Evolutionary conservation across 208 protist genomes (phyloP).

Genomic region (Naegleria lovaniensis): DNA sequence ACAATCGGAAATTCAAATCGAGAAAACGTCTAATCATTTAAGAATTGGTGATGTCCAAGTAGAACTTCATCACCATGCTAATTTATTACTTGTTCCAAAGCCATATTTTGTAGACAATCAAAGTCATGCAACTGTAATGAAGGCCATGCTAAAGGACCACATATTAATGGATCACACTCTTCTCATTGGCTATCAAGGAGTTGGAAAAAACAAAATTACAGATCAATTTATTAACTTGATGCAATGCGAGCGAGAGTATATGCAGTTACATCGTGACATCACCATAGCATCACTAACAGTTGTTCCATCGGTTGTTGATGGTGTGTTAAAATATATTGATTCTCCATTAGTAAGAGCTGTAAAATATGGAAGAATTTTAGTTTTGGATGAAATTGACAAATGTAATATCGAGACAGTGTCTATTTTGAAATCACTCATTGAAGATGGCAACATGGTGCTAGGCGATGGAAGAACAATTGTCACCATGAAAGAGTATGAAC

Average conservation of each 20-base stretch:
- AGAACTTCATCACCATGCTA: constrained; percentile 36
- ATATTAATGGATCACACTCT: constrained; percentile 68
- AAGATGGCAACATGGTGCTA: constrained; percentile 72
- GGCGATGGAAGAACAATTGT: constrained; percentile 67
- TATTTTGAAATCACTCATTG: constrained; percentile 73
- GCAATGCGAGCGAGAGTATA: constrained; percentile 76
- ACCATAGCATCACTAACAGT: constrained; percentile 80
- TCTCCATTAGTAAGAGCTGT: constrained; percentile 82
- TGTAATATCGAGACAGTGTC: constrained; percentile 79
- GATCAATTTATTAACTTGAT: constrained; percentile 80
- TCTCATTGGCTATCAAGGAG: constrained; percentile 83
- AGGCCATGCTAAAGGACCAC: constrained; percentile 75
- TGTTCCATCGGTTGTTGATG: constrained; percentile 69
- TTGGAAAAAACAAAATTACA: constrained; percentile 91
- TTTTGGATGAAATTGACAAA: constrained; percentile 93
- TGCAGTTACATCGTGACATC: constrained; percentile 87
- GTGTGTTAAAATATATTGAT: constrained; percentile 77
- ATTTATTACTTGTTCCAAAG: constrained; percentile 73
- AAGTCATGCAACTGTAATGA: constrained; percentile 68
- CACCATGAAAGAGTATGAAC: constrained; percentile 39
- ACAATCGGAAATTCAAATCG: not conserved
- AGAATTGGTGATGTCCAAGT: constrained; percentile 22
- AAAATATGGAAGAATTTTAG: constrained; percentile 74
- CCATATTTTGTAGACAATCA: constrained; percentile 74
- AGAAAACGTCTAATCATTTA: not conserved